A percentile compares a stretch with the other conserved stretches of the same genome.
phyloP scores from a whole-genome alignment of 192 early-diverging fungal genomes.

The Gamsiella multidivaricata region DNA sequence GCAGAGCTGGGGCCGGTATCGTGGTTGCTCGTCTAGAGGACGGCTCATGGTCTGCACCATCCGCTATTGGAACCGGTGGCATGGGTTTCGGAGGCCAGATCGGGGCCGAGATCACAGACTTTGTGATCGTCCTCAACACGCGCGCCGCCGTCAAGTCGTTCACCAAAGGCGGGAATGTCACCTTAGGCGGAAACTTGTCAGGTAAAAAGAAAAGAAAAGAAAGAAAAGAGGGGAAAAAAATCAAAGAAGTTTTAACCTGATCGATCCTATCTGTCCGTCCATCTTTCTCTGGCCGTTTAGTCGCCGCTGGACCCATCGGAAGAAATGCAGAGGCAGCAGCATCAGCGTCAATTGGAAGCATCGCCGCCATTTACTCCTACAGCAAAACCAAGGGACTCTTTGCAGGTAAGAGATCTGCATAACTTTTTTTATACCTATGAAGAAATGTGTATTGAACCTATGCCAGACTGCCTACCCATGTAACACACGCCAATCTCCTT shows the following conservation, averaged over 20 bases:
- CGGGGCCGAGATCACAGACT: slow-evolving; percentile 92
- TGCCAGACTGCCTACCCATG: slow-evolving; percentile 5
- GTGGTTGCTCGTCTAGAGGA: slow-evolving; percentile 82
- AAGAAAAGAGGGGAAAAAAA: not conserved
- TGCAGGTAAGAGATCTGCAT: slow-evolving; percentile 79
- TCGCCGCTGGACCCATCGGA: slow-evolving; percentile 90
- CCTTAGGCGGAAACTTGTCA: slow-evolving; percentile 83
- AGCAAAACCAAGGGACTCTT: slow-evolving; percentile 91
- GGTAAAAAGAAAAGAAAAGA: slow-evolving; percentile 17
- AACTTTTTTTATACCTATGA: too few relatives aligned
- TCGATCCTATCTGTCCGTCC: too few relatives aligned
- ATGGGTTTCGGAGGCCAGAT: slow-evolving; percentile 91
- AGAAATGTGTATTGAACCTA: not conserved
- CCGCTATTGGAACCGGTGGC: slow-evolving; percentile 85
- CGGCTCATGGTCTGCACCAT: slow-evolving; percentile 86
- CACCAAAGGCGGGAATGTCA: slow-evolving; percentile 85
- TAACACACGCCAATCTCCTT: too few relatives aligned
- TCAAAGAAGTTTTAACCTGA: not conserved
- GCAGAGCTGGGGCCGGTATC: slow-evolving; percentile 87
- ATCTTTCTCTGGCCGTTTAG: slow-evolving; percentile 25
- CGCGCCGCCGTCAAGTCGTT: slow-evolving; percentile 88
- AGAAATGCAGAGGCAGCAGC: slow-evolving; percentile 87
- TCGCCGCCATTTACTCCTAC: slow-evolving; percentile 93
- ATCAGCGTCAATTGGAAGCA: slow-evolving; percentile 67
- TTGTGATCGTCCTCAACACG: slow-evolving; percentile 91